Base-by-base conservation (phyloP, 1,284 basidiomycete species). In the Irpex sp. region DNA sequence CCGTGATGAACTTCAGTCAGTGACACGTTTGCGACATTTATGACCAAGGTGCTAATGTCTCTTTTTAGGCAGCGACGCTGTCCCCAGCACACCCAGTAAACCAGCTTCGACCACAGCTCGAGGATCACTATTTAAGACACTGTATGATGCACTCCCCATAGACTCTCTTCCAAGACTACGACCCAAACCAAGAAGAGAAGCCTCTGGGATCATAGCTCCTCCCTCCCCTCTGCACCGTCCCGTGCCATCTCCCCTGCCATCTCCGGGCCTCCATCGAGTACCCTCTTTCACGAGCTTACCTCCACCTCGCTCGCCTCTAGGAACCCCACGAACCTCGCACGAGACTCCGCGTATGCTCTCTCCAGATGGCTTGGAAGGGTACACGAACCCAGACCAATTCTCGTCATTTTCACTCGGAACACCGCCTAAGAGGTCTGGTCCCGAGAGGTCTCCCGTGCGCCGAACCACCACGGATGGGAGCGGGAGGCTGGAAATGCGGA, bases 1-100 rank as follows among this genome's bases (percentile, higher is more conserved):
- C 95, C 1, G 10, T 33, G 52, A 79, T 79, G 33, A 70, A 74
- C 56, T 66, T 69, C 28, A 69, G 73, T 73, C 59, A 60, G 68
- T 62, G 5, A 4, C 21, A 19, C 33, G 19, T 42, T 47, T 23
- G 39, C 10, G 10, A 5, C 28, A 5, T 48, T n/a, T 55, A 35
- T n/a, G 9, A 37, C 4, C 5, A 51, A 35, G 33, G 42, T n/a
- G 47, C 47, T 3, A 8, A 2, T 49, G 36, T 42, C 58, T 64
- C 23, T 14, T 49, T 18, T 48, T 57, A 58, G 10, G 56, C 62
- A 62, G 59, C 2, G 33, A 58, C 14, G 67, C 64, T 33, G 62
- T 64, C 9, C 70, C 73, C 2, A 65, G 63, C 6, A 70, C 72
- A 0, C 67, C 71, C 3, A 66, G 66, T 1, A 63, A 61, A 21